These are phyloP conservation scores for Apiotrichum montevideense DNA, from an alignment of 1,284 basidiomycete species.

Conservation along the genomic window DNA sequence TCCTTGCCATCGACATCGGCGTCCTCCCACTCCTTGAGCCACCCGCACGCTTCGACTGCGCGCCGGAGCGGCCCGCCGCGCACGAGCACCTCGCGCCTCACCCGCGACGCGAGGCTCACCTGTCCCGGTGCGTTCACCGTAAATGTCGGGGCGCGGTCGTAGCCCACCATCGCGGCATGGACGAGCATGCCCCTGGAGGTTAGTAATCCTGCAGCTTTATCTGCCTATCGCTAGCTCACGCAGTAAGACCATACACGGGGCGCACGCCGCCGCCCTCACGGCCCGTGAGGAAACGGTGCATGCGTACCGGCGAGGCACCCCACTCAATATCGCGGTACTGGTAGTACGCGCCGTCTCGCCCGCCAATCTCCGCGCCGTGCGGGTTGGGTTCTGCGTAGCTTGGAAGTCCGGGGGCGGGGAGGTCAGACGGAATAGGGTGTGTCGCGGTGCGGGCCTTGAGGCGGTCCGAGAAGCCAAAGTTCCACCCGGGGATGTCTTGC, in stretches of 20 bases:
- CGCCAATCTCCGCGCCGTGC: slow-evolving; percentile 22
- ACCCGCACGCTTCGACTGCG: slow-evolving; percentile 53
- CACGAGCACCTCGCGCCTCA: slow-evolving; percentile 55
- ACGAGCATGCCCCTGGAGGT: slow-evolving; percentile 63
- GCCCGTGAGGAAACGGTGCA: slow-evolving; percentile 74
- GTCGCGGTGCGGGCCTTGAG: slow-evolving; percentile 15
- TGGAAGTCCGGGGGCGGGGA: not conserved
- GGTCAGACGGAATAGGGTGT: slow-evolving; percentile 16
- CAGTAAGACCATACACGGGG: slow-evolving; percentile 73
- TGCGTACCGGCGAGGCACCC: slow-evolving; percentile 49
- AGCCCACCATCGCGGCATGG: slow-evolving; percentile 61
- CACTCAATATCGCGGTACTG: slow-evolving; percentile 56
- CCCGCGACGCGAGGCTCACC: slow-evolving; percentile 54
- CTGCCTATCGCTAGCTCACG: slow-evolving; percentile 49
- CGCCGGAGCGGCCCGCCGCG: slow-evolving; percentile 51
- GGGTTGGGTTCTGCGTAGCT: slow-evolving; percentile 17
- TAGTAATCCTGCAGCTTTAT: not conserved
- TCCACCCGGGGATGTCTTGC: slow-evolving; percentile 53
- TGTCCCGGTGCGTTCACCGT: slow-evolving; percentile 56
- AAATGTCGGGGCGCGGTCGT: slow-evolving; percentile 58
- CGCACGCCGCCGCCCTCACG: slow-evolving; percentile 71
- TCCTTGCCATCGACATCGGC: not conserved
- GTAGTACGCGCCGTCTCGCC: slow-evolving; percentile 53
- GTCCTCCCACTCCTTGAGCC: not conserved
- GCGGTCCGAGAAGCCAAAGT: slow-evolving; percentile 31